Base-by-base conservation (phyloP, 1,139 yeast genomes). In the Blastobotrys niveus region DNA sequence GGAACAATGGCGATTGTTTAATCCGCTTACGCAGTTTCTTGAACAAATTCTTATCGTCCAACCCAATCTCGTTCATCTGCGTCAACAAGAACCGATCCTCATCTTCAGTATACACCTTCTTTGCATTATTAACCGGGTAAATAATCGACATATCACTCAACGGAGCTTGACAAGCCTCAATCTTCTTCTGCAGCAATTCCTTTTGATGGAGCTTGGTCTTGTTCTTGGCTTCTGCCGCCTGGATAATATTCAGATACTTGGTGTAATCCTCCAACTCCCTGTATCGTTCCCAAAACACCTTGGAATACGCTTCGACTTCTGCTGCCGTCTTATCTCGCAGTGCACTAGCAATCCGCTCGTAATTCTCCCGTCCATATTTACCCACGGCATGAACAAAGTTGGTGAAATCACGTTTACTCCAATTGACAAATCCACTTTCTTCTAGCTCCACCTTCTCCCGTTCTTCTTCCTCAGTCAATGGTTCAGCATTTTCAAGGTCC, bases 361-460 rank as follows among this genome's bases (percentile, higher is more conserved):
- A 72, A 44, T 79, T 74, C 21, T 76, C 72, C 39, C 95, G 76
- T 0, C 98, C 98, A 61, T 73, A 80, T 55, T 80, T 82, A 1
- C 94, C 95, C 58, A 83, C 76, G 12, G 84, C 82, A 56, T 85
- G 95, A 34, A 91, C 74, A 56, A 86, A 88, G 47, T 82, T 80
- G 38, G 94, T 79, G 59, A 91, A 87, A 60, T 93, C 98, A 48
- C 98, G 77, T 60, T 89, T 80, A 9, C 88, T 75, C 98, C 98
- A 91, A 50, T 72, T 73, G 38, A 77, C 74, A 64, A 87, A 91
- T 3, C 95, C 88, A 47, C 78, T 72, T 7, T 66, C 71, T 12
- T 84, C 66, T 19, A 82, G 69, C 49, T 72, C 65, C 45, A 77
- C 77, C 60, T 88, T 91, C 52, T 74, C 72, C 29, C 67, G 71